Evolutionary conservation across 805 yeast genomes (phyloP), one percentile per base, ranked within the genome.

Genomic region (Zygoascus biomembranicola): DNA sequence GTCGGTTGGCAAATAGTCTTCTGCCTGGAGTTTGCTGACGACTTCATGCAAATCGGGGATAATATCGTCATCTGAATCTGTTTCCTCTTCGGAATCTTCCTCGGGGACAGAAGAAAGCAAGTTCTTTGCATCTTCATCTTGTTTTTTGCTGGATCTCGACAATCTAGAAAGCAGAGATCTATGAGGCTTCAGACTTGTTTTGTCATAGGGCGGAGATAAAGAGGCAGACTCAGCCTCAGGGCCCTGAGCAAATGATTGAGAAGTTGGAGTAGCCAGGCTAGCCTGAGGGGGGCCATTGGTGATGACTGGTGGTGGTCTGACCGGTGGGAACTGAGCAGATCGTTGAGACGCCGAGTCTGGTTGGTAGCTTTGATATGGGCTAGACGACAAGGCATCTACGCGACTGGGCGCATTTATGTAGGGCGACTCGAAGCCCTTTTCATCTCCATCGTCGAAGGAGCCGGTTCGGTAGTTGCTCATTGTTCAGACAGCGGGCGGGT

Each of bases 1-100:
- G 10, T 28, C 26, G 5, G 42, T 39, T 28, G 52, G 52, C 26
- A 54, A 50, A 8, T 59, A 57, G n/a, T 53, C 43, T 43, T 59
- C 63, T 26, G 55, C 57, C 8, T 56, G 54, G 20, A 59, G 46
- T 35, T 49, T 28, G 19, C 44, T 35, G 13, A 57, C 52, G 18
- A 52, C 59, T 35, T 57, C 45, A 11, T 49, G 39, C 13, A 57
- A 32, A 49, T 55, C 59, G 14, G 59, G 59, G n/a, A 57, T 44
- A 20, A 37, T 35, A 13, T 57, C 57, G n/a, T 55, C 54, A 13
- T 47, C 57, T 13, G 37, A 13, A n/a, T 52, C 55, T 6, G 43
- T 28, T 13, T 47, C 55, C 14, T 18, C 43, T 23, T 52, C 55
- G 4, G 48, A 52, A 18, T 50, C 52, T 13, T 51, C 52, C 26